phyloP scores from a whole-genome alignment of 257 asterid genomes.

The Striga asiatica region DNA sequence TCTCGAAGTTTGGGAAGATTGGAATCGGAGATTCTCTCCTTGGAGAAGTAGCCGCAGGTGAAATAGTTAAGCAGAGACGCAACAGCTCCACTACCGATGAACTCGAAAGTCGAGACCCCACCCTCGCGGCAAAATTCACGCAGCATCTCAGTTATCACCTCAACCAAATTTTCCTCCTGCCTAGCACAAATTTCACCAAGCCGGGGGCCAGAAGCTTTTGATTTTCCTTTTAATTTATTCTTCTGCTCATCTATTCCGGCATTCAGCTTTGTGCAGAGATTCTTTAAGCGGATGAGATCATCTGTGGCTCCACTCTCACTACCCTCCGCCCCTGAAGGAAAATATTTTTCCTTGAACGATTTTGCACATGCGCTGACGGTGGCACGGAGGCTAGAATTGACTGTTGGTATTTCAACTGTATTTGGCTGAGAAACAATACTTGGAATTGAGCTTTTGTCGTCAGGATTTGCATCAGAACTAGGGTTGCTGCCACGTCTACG shows the following conservation, averaged over 20 bases:
- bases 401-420: constrained; percentile 43
- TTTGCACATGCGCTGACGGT: constrained; percentile 77
- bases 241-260: constrained; percentile 52
- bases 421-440: constrained; percentile 40
- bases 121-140: constrained; percentile 81
- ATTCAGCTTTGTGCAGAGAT: constrained; percentile 66
- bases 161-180: constrained; percentile 61
- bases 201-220: constrained; percentile 50
- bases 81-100: constrained; percentile 92
- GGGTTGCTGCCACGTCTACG: constrained; percentile 60
- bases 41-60: constrained; percentile 76
- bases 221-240: constrained; percentile 70
- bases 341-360: constrained; percentile 78
- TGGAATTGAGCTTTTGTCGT: constrained; percentile 40
- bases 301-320: constrained; percentile 65
- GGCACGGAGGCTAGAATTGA: constrained; percentile 50
- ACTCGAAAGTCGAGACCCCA: constrained; percentile 97
- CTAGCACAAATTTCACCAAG: constrained; percentile 41
- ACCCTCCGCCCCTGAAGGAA: constrained; percentile 62
- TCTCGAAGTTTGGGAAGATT: constrained; percentile 66
- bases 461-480: constrained; percentile 49
- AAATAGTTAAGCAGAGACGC: constrained; percentile 73
- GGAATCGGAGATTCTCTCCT: constrained; percentile 61
- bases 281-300: constrained; percentile 78
- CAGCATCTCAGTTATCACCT: constrained; percentile 66